Evolutionary conservation across 1,284 basidiomycete genomes (phyloP).

Genomic region (Trichosporon asahii): DNA sequence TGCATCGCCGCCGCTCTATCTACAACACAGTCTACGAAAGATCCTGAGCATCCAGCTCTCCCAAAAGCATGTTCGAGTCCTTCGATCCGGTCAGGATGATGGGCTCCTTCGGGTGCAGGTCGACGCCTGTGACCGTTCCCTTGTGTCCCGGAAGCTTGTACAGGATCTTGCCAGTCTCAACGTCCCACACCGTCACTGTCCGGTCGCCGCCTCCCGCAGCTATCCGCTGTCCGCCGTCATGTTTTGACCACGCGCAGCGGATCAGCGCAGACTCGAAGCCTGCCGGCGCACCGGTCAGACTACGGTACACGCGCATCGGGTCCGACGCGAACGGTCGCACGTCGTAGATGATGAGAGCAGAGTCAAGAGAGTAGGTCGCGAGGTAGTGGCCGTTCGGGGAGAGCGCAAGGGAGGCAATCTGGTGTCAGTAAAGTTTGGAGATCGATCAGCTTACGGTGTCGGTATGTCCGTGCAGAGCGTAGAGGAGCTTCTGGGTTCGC

Average conservation of each 20-base stretch:
- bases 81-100: conserved; percentile 85
- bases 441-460: conserved; percentile 64
- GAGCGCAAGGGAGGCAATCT: conserved; percentile 71
- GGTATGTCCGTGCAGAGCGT: conserved; percentile 70
- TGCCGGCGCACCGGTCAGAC: conserved; percentile 76
- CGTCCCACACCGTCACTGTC: conserved; percentile 84
- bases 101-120: conserved; percentile 77
- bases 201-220: conserved; percentile 56
- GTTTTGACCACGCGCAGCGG: conserved; percentile 65
- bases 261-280: conserved; percentile 84
- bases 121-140: conserved; percentile 83
- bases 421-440: not conserved
- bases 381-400: conserved; percentile 81
- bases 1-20: not conserved
- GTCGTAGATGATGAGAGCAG: conserved; percentile 80
- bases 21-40: conserved; percentile 31
- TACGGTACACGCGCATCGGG: conserved; percentile 72
- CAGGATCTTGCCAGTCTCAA: conserved; percentile 73
- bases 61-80: conserved; percentile 81
- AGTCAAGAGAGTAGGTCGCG: conserved; percentile 82
- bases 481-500: conserved; percentile 72
- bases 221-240: conserved; percentile 50
- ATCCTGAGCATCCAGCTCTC: conserved; percentile 67
- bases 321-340: conserved; percentile 84
- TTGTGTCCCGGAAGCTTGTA: conserved; percentile 95